Base-by-base conservation (phyloP, 1,284 basidiomycete species). In the Amylostereum areolatum region DNA sequence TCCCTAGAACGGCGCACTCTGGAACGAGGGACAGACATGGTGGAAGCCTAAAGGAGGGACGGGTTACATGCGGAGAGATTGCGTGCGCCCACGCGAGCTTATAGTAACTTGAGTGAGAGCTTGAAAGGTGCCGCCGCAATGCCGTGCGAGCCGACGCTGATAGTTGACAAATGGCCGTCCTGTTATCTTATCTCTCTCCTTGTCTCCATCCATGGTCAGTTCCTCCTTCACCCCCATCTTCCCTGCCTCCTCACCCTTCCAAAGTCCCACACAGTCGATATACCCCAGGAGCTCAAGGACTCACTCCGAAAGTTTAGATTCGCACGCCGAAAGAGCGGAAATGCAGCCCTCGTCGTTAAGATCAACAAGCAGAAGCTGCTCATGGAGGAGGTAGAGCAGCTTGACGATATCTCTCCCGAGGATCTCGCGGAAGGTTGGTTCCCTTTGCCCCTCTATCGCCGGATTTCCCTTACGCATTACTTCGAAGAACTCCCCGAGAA, bases 291-390 rank as follows among this genome's bases (percentile, higher is more conserved):
- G 43, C 77, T 94, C 64, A 88, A 87, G 65, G 79, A 85, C 52
- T 72, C 81, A 24, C 78, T 94, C 41, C 78, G 83, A 61, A 90
- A 92, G 64, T 94, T 95, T 70, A 77, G 92, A 39, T 92, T 94
- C 62, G 77, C 80, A 2, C 81, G 83, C 44, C 73, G 81, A 37
- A 81, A 73, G 59, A 68, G 74, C 34, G 84, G 83, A 30, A 85
- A 76, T 59, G 84, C 89, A 27, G 92, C 89, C 4, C 71, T 94
- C 55, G 74, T 92, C 54, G 82, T 93, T 64, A 92, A 92, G 80
- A 90, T 94, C 67, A 85, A 92, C 74, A 92, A 90, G 73, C 65
- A 75, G 41, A 75, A 81, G 59, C 75, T 93, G 52, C 63, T 81
- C 56, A 87, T 95, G 83, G 85, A 87, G 60, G 83, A 91, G 59